These are phyloP conservation scores for Tylopilus cervinicoccineus DNA, from an alignment of 768 basidiomycete genomes.

Conservation along the genomic window DNA sequence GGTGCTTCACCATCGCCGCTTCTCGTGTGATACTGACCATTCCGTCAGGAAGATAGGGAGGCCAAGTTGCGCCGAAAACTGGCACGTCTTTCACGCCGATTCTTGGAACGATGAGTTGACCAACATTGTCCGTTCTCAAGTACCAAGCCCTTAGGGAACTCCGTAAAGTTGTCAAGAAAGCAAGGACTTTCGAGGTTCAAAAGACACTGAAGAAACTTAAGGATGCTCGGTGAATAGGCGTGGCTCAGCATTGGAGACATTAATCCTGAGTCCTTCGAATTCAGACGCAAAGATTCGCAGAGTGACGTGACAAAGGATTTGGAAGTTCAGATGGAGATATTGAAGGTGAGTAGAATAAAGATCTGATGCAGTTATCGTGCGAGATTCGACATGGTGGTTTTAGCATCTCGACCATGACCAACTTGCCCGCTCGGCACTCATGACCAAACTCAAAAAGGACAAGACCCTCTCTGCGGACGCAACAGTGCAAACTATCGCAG, in stretches of 20 bases:
- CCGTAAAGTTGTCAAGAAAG: slow-evolving; percentile 74
- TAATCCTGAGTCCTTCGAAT: neutral
- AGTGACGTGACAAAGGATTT: slow-evolving; percentile 42
- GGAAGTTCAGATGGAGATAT: slow-evolving; percentile 53
- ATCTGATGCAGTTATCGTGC: neutral
- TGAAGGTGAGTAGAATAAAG: slow-evolving; percentile 54
- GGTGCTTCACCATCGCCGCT: slow-evolving; percentile 4
- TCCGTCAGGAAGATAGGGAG: slow-evolving; percentile 37
- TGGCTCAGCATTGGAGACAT: neutral
- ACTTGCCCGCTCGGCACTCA: slow-evolving; percentile 62
- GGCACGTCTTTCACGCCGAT: slow-evolving; percentile 36
- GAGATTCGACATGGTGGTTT: neutral
- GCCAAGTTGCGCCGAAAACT: slow-evolving; percentile 51
- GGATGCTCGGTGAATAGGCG: slow-evolving; percentile 49
- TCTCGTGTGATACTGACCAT: slow-evolving; percentile 1
- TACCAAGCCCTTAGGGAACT: slow-evolving; percentile 72
- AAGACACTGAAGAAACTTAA: slow-evolving; percentile 82
- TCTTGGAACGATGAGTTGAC: slow-evolving; percentile 6
- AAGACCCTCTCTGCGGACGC: slow-evolving; percentile 48
- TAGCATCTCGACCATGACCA: slow-evolving; percentile 58
- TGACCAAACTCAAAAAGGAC: slow-evolving; percentile 73
- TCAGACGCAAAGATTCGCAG: slow-evolving; percentile 36
- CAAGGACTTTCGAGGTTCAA: slow-evolving; percentile 75
- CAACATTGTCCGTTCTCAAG: slow-evolving; percentile 37
- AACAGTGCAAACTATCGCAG: slow-evolving; percentile 43